Evolutionary conservation across 768 basidiomycete genomes (phyloP).

Genomic region (Lactifluus volemus): DNA sequence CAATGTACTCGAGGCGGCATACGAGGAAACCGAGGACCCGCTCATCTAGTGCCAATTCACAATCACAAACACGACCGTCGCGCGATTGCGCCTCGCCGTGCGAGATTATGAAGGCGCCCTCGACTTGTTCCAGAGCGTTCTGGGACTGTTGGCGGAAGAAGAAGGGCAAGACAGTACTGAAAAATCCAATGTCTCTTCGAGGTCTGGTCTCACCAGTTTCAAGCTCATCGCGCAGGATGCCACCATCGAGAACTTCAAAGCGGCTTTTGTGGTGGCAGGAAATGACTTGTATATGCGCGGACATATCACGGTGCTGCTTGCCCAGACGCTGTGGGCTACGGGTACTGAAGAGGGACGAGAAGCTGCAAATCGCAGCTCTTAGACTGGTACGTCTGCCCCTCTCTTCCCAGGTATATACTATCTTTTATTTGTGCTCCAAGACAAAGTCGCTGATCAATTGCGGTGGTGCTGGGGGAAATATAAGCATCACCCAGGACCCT

Average conservation of each 20-base stretch:
- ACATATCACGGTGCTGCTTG: constrained; percentile 67
- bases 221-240: constrained; percentile 50
- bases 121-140: constrained; percentile 61
- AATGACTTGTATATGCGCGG: constrained; percentile 45
- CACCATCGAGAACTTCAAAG: constrained; percentile 61
- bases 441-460: background rate
- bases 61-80: constrained; percentile 76
- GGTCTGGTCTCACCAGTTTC: constrained; percentile 64
- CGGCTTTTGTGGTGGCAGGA: constrained; percentile 47
- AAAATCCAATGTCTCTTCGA: constrained; percentile 57
- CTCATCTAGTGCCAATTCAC: constrained; percentile 70
- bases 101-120: constrained; percentile 51
- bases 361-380: constrained; percentile 64
- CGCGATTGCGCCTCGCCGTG: constrained; percentile 58
- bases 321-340: constrained; percentile 78
- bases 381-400: constrained; percentile 52
- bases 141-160: constrained; percentile 53
- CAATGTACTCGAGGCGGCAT: constrained; percentile 68
- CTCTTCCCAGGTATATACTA: no score
- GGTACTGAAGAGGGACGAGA: constrained; percentile 70
- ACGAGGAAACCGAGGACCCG: constrained; percentile 81
- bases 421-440: background rate
- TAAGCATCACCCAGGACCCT: constrained; percentile 70
- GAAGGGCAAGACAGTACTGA: constrained; percentile 34
- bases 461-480: background rate